Base-by-base conservation (phyloP, 2,329 filamentous ascomycete species). In the Botrytis tulipae region DNA sequence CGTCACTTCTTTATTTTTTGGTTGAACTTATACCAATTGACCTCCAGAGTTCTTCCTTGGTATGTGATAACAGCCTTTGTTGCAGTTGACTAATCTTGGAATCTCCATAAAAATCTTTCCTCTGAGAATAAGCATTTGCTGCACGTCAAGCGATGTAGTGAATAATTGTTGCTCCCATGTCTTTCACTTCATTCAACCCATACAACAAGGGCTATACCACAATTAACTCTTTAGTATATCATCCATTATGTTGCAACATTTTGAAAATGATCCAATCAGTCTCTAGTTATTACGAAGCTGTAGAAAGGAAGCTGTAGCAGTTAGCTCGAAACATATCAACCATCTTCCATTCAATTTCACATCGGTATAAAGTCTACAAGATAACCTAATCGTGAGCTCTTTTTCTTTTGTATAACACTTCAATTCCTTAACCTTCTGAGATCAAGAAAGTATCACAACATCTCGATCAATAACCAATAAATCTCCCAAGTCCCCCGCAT, bases 11-110 rank as follows among this genome's bases (percentile, higher is more conserved):
- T 51, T 51, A 0, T 2, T 51, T n/a, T 14, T 4, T 20, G 22
- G 9, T 3, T n/a, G 2, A 14, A 51, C 10, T n/a, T 25, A 25
- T 4, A 51, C 10, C 1, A 51, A 51, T 12, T n/a, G 25, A 6
- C 25, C 48, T n/a, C 22, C 0, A 14, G 4, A n/a, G 0, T 6
- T n/a, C 25, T 51, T 51, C 1, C 14, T 51, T n/a, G 0, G 22
- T 14, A 14, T 0, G n/a, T 51, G 4, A 25, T 51, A 3, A 4
- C 14, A n/a, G 22, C 1, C 22, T n/a, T 14, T 7, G 16, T 54
- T 54, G 5, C 12, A 16, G 3, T 18, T 29, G 6, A 12, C 25
- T 20, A 3, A n/a, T 14, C 5, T 51, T 5, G 22, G 9, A 25
- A 51, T 48, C 4, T 25, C 9, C 10, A 25, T 25, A 1, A 22